A percentile compares a stretch with the other conserved stretches of the same genome.
These are phyloP conservation scores for Sphaerosporella brunnea DNA, from an alignment of 495 filamentous ascomycete species.

Conservation along the genomic window DNA sequence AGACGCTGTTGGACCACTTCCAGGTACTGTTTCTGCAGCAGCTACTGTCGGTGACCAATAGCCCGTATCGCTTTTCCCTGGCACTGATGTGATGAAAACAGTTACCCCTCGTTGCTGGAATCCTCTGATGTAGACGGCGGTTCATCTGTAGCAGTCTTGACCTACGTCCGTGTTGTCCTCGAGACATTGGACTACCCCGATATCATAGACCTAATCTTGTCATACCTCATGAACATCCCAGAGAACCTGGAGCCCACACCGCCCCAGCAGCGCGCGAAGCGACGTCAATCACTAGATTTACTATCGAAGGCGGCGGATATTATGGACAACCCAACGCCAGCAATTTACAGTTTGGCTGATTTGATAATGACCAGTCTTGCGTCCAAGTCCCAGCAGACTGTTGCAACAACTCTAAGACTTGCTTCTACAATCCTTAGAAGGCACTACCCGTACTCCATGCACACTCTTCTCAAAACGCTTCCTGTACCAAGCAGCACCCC, in stretches of 20 bases:
- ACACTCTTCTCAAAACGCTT: conserved; percentile 51
- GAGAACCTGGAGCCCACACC: conserved; percentile 25
- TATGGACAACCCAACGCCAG: conserved; percentile 55
- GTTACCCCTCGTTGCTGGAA: conserved; percentile 87
- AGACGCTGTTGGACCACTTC: conserved; percentile 87
- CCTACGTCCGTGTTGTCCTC: conserved; percentile 77
- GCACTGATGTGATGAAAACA: conserved; percentile 23
- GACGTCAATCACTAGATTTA: conserved; percentile 74
- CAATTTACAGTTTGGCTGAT: conserved; percentile 83
- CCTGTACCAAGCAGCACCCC: conserved; percentile 34
- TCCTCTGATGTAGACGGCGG: conserved; percentile 94
- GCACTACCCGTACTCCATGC: conserved; percentile 70
- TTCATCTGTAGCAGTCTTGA: conserved; percentile 87
- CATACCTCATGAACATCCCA: conserved; percentile 71
- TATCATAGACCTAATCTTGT: conserved; percentile 80
- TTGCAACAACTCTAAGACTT: conserved; percentile 71
- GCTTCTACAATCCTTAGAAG: conserved; percentile 66
- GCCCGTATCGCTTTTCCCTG: not conserved
- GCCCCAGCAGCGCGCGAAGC: conserved; percentile 41
- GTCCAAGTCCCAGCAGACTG: conserved; percentile 72
- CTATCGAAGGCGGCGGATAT: conserved; percentile 57
- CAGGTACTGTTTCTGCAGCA: conserved; percentile 93
- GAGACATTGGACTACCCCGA: conserved; percentile 82
- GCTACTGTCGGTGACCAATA: conserved; percentile 46
- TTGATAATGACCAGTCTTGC: conserved; percentile 70